Base-by-base conservation (phyloP, 1,284 basidiomycete species). In the Phlebopus sp. region DNA sequence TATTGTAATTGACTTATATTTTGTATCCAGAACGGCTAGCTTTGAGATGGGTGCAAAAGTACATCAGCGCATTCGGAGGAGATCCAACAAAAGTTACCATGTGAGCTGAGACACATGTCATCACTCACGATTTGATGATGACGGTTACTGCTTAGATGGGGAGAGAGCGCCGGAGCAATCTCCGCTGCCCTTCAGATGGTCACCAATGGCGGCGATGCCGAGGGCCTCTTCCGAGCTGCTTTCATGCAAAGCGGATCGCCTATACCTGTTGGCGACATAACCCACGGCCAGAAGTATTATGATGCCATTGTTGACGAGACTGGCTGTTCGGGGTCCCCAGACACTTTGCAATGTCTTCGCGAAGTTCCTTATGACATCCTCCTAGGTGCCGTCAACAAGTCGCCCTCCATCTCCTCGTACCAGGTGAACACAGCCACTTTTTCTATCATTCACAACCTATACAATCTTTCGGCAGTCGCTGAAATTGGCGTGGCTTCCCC, bases 1-100 rank as follows among this genome's bases (percentile, higher is more conserved):
- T n/a, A n/a, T n/a, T n/a, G n/a, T n/a, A n/a, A n/a, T n/a, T n/a
- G n/a, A n/a, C n/a, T n/a, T n/a, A n/a, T n/a, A n/a, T 13, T 18
- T 34, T 43, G 38, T 15, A 27, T n/a, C n/a, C 44, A 73, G 70
- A 72, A 52, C 59, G 62, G n/a, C 49, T 68, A 2, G 77, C 74
- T 0, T 58, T 81, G 5, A 49, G 66, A 44, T 79, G 77, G 78
- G 64, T 80, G 0, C 71, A 77, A 32, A 51, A 69, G 29, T 70
- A 79, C 51, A 77, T 82, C 45, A 37, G 51, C 1, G 57, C 57
- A 0, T 81, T 82, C 41, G 77, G 79, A 1, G 80, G 79, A 3
- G 72, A 80, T 50, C 66, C 68, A 47, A 51, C 44, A 1, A 63
- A 62, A 52, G 71, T 72, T 1, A 71, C 66, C 13, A 67, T 72